Evolutionary conservation across 2,329 filamentous ascomycete genomes (phyloP), one percentile per base, ranked within the genome.

Genomic region (Rhexocercosporidium sp.): DNA sequence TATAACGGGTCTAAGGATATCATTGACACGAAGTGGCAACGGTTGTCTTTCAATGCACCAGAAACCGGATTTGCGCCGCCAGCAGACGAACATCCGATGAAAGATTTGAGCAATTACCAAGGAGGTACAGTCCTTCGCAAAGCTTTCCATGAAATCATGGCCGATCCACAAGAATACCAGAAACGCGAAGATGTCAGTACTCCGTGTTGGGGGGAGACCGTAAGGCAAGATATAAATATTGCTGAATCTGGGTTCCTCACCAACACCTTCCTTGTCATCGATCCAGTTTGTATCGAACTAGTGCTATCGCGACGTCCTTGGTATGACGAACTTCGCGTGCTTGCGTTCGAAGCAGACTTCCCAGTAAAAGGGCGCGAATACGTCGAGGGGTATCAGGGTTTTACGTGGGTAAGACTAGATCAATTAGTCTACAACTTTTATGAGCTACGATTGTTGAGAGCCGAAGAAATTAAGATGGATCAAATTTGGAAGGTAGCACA

Each of bases 371-470:
- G 59, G 1, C 59, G 44, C 14, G 4, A 51, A 18, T 62, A 62
- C 25, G 14, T 20, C 1, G 59, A 62, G 39, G 59, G 59, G 6
- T 62, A 62, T 22, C 3, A 29, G 22, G 59, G 59, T 1, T 62
- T 34, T 14, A 49, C 59, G 8, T 51, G 59, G 44, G 59, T 62
- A 1, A 51, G 41, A 14, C 16, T 62, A 2, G 59, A 62, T 51
- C 44, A 62, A 14, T 11, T 62, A n/a, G 54, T 68, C 6, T 64
- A 60, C 34, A 57, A 64, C 22, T 68, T 68, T 22, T 68, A 66
- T 41, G 47, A 63, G 20, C 44, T 68, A 14, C 54, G 60, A 9
- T 60, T 9, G 14, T 60, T 57, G 5, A 63, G 51, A 12, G 66
- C 34, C 1, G 39, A 65, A 5, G 57, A 63, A 14, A 34, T 63